These are phyloP conservation scores for Rhizopus delemar DNA, from an alignment of 371 early-diverging fungal genomes.

Conservation along the genomic window DNA sequence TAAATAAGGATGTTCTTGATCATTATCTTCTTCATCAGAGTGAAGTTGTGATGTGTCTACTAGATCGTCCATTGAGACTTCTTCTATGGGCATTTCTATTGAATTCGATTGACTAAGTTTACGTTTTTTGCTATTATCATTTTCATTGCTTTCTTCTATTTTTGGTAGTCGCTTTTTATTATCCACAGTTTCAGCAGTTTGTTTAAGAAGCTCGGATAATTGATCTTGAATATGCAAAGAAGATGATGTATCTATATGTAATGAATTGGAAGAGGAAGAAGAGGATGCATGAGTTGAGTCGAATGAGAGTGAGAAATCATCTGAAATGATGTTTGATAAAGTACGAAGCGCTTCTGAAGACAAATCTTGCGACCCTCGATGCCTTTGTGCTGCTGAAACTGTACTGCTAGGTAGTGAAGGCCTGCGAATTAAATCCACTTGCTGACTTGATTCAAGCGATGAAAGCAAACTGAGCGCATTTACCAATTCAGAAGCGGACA, in stretches of 20 bases:
- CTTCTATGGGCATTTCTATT: conserved; percentile 11
- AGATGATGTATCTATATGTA: neutral
- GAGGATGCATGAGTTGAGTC: conserved; percentile 18
- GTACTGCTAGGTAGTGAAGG: conserved; percentile 45
- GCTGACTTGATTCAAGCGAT: conserved; percentile 2
- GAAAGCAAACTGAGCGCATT: conserved; percentile 21
- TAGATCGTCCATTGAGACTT: conserved; percentile 62
- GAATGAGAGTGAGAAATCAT: conserved; percentile 21
- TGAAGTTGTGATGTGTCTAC: conserved; percentile 61
- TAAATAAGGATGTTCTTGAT: conserved; percentile 40
- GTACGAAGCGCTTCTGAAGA: conserved; percentile 33
- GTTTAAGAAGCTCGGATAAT: conserved; percentile 30
- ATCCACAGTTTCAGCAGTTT: neutral
- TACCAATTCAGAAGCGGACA: conserved; percentile 28
- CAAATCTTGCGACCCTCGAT: conserved; percentile 29
- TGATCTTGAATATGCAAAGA: conserved; percentile 32
- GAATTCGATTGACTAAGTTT: neutral
- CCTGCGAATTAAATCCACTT: conserved; percentile 23
- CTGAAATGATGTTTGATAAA: conserved; percentile 23
- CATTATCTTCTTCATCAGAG: conserved; percentile 42
- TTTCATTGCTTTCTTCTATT: neutral
- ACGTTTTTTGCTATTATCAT: neutral
- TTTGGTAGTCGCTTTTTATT: neutral
- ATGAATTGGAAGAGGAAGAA: neutral
- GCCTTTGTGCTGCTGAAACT: conserved; percentile 33